Percentiles rank a stretch among this genome's conserved stretches.
Conservation (phyloP, 345 rosid species). For the Orychophragmus violaceus region DNA sequence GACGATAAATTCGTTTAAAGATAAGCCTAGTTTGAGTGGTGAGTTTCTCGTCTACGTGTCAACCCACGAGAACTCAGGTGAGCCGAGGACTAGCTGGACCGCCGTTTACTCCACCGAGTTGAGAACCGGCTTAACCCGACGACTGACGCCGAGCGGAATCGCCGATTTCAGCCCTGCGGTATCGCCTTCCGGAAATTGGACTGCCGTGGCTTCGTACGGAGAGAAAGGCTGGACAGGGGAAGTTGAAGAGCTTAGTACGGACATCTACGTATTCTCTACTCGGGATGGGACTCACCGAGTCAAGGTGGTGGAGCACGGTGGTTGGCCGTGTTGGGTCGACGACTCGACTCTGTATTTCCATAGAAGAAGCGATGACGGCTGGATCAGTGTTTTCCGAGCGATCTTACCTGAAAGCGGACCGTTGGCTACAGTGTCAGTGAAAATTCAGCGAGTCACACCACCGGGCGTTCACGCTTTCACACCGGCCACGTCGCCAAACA, state of each 20-base stretch:
- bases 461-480: constrained; percentile 82
- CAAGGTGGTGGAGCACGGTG: constrained; percentile 77
- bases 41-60: constrained; percentile 63
- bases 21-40: constrained; percentile 55
- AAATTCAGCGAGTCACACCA: constrained; percentile 60
- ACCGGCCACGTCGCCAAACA: constrained; percentile 85
- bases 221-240: constrained; percentile 68
- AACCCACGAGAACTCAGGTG: constrained; percentile 62
- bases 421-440: constrained; percentile 40
- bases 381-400: constrained; percentile 77
- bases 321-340: constrained; percentile 91
- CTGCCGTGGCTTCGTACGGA: constrained; percentile 78
- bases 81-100: constrained; percentile 70
- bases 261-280: constrained; percentile 67
- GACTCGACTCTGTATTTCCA: constrained; percentile 70
- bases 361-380: constrained; percentile 53
- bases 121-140: constrained; percentile 48
- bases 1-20: constrained; percentile 56
- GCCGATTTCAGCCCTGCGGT: constrained; percentile 84
- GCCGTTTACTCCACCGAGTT: constrained; percentile 73
- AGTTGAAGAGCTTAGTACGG: constrained; percentile 65
- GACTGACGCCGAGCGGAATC: constrained; percentile 58
- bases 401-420: constrained; percentile 32
- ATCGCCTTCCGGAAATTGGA: constrained; percentile 68
- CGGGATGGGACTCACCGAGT: constrained; percentile 64